Evolutionary conservation across 768 basidiomycete species (phyloP), one percentile per base, ranked within the genome.

Genomic region (Lactarius hengduanensis): DNA sequence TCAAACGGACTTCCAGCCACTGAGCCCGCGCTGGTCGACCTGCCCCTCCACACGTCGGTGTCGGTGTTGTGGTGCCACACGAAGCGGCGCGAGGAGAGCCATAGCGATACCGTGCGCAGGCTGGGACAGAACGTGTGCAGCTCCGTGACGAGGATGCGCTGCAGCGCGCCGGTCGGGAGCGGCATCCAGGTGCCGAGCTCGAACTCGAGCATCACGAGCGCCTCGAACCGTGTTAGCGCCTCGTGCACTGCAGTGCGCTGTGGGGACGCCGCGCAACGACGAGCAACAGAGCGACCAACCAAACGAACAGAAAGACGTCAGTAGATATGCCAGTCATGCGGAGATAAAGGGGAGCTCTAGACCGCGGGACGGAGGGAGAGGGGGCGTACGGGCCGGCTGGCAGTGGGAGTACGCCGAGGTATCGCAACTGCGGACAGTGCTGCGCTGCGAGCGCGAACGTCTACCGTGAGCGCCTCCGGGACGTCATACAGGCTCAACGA

Each of bases 111-210:
- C 22, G 66, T 71, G 53, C 72, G 76, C 34, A 82, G 70, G 32
- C 71, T 73, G 5, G 79, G 76, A 50, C 76, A 73, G 71, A 77
- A 81, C 43, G 74, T 75, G 45, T 74, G 77, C 34, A 80, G 70
- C 66, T 82, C 81, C 32, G 77, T 73, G 60, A 76, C 74, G 69
- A 82, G 71, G 68, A 72, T 69, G 65, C 78, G 78, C 66, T 80
- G 79, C 20, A 71, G 59, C 26, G 67, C 54, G 43, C 74, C 74
- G 47, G 72, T 71, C 13, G 78, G 72, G 10, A 70, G 71, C 18
- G 78, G 76, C 18, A 67, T 59, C 80, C 79, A 81, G 38, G 71
- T 68, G 43, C 75, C 69, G 40, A 80, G 63, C 57, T 80, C 78
- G 45, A 81, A 67, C 71, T 80, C 79, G 60, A 82, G 70, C 62